Percentiles rank a stretch among this genome's conserved stretches.
phyloP scores from a whole-genome alignment of 441 rosid genomes.

The Metrosideros polymorpha region DNA sequence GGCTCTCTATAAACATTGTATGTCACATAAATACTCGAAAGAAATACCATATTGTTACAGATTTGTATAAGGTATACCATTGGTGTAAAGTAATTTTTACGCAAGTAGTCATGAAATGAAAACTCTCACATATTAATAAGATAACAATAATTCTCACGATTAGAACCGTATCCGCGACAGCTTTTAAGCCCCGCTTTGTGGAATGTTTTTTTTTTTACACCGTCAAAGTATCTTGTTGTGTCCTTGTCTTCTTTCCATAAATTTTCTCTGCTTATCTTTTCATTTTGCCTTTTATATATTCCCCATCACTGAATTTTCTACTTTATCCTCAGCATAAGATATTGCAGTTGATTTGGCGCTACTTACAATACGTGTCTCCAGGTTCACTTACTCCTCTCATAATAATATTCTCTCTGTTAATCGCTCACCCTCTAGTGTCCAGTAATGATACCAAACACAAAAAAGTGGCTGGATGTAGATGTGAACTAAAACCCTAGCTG shows the following conservation, averaged over 20 bases:
- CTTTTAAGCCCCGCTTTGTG: neutral
- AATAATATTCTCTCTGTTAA: neutral
- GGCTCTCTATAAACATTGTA: neutral
- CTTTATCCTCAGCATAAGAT: neutral
- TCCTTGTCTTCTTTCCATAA: neutral
- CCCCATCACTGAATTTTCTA: neutral
- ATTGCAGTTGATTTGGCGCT: neutral
- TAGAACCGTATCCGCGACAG: neutral
- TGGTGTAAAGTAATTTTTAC: neutral
- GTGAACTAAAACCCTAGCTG: neutral
- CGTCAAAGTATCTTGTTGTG: neutral
- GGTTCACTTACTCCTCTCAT: neutral
- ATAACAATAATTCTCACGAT: neutral
- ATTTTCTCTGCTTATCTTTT: neutral
- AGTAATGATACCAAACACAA: neutral
- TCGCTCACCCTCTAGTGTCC: neutral
- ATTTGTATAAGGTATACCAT: neutral
- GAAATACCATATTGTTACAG: neutral
- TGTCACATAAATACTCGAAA: neutral
- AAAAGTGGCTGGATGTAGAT: neutral
- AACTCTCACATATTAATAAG: neutral
- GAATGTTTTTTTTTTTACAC: neutral
- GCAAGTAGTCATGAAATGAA: neutral
- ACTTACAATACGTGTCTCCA: neutral
- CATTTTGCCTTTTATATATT: neutral